Percentiles rank a stretch among this genome's conserved stretches.
These are phyloP conservation scores for Nothophoma quercina DNA, from an alignment of 2,329 filamentous ascomycete genomes.

Conservation along the genomic window DNA sequence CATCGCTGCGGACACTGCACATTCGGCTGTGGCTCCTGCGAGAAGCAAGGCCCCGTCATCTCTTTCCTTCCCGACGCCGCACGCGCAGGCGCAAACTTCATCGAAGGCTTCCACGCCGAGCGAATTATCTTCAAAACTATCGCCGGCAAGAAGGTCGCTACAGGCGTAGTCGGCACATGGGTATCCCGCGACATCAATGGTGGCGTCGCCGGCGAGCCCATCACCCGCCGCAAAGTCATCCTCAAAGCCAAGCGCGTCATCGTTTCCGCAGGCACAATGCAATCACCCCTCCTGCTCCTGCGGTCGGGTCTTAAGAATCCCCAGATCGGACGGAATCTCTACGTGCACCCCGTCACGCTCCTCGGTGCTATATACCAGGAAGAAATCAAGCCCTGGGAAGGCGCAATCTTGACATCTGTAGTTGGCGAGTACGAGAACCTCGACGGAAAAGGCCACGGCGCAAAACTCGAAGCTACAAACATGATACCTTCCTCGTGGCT, in stretches of 20 bases:
- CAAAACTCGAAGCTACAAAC: constrained; percentile 77
- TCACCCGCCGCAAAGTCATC: constrained; percentile 66
- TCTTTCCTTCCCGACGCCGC: constrained; percentile 83
- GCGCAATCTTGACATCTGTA: constrained; percentile 80
- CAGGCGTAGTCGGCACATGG: constrained; percentile 79
- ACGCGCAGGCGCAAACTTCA: constrained; percentile 77
- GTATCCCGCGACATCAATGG: constrained; percentile 71
- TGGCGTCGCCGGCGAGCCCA: constrained; percentile 61
- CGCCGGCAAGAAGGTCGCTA: constrained; percentile 64
- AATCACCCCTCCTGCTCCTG: constrained; percentile 77
- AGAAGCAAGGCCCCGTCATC: constrained; percentile 81
- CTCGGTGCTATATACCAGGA: constrained; percentile 71
- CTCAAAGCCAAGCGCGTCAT: constrained; percentile 84
- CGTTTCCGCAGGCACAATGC: constrained; percentile 77
- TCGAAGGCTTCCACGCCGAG: constrained; percentile 81
- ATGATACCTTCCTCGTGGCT: constrained; percentile 77
- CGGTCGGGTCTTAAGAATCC: constrained; percentile 82
- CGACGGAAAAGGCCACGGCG: constrained; percentile 80
- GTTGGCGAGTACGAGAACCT: constrained; percentile 81
- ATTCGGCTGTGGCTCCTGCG: constrained; percentile 66
- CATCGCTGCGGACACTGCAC: constrained; percentile 76
- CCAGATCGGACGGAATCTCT: constrained; percentile 81
- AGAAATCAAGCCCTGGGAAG: constrained; percentile 69
- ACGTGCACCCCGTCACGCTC: constrained; percentile 76
- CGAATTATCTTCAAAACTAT: constrained; percentile 71